These are phyloP conservation scores for Spirogloea muscicola DNA, from an alignment of 139 green algal species.

Conservation along the genomic window DNA sequence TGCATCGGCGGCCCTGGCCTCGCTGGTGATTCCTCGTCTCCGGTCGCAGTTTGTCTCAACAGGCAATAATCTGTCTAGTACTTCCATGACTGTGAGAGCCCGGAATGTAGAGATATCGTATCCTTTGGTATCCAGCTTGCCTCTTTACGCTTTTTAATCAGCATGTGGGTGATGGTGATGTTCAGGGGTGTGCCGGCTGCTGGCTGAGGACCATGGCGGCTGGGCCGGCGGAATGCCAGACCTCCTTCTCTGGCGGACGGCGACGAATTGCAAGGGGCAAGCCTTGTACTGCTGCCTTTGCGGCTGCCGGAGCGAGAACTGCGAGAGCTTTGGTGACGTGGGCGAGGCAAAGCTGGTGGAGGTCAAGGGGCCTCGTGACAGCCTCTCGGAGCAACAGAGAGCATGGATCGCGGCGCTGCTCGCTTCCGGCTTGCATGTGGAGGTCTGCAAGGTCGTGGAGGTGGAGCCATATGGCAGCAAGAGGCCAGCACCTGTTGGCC, in stretches of 20 bases:
- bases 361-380: slow-evolving; percentile 51
- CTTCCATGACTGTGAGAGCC: no score
- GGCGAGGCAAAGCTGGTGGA: slow-evolving; percentile 52
- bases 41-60: no score
- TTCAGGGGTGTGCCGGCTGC: slow-evolving; percentile 29
- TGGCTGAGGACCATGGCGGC: slow-evolving; percentile 42
- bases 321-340: slow-evolving; percentile 2
- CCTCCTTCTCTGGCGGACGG: slow-evolving; percentile 45
- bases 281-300: neutral
- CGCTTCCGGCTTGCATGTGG: slow-evolving; percentile 28
- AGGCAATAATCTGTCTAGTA: no score
- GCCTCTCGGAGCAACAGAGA: slow-evolving; percentile 43
- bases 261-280: neutral
- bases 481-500: neutral
- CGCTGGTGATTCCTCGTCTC: no score
- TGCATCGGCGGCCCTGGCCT: slow-evolving; percentile 39
- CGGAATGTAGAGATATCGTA: no score
- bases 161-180: no score
- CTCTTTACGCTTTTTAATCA: no score
- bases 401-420: slow-evolving; percentile 29
- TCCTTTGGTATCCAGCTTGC: no score
- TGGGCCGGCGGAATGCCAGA: slow-evolving; percentile 52
- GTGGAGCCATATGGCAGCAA: neutral
- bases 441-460: slow-evolving; percentile 48
- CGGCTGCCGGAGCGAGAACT: neutral